Base-by-base conservation (phyloP, 2,329 filamentous ascomycete genomes). In the Ophiosphaerella herpotricha region DNA sequence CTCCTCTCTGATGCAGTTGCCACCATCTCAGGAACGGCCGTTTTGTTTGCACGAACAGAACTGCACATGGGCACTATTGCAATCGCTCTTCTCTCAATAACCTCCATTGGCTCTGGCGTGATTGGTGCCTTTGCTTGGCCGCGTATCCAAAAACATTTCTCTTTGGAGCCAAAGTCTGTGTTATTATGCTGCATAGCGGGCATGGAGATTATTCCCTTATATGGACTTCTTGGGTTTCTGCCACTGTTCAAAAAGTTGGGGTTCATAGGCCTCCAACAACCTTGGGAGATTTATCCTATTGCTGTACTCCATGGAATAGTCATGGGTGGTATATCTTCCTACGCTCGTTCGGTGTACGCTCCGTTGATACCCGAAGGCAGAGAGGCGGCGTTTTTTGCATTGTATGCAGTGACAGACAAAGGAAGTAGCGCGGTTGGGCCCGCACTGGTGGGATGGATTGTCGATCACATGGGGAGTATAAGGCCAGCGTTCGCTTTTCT, bases 401-500 rank as follows among this genome's bases (percentile, higher is more conserved):
- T 97, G 1, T 97, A 96, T 69, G 92, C 93, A 35, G 95, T 97
- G 52, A 97, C 93, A 1, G 93, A 97, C 72, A 97, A 97, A 73
- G 91, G 91, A 0, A 94, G 89, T 16, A 94, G 89, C 66, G 82
- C 96, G 2, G 93, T 97, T 68, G 93, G 93, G 0, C 93, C 93
- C 0, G 88, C 90, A 1, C 90, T 97, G 61, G 92, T 97, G 0
- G 93, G 91, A 0, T 83, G 84, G 26, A 95, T 97, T 54, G 94
- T 95, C 7, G 91, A 96, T 68, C 82, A 63, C 2, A 64, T 71
- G 6, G 75, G 75, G 0, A 74, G 67, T 1, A 76, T 78, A 26
- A 47, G 75, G 14, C 72, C 73, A 1, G 91, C 91, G 0, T 97
- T 97, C 72, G 87, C 87, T 75, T 97, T 97, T 70, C 76, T 97